Evolutionary conservation across 1,284 basidiomycete genomes (phyloP), one percentile per base, ranked within the genome.

Genomic region (Inonotus obliquus): DNA sequence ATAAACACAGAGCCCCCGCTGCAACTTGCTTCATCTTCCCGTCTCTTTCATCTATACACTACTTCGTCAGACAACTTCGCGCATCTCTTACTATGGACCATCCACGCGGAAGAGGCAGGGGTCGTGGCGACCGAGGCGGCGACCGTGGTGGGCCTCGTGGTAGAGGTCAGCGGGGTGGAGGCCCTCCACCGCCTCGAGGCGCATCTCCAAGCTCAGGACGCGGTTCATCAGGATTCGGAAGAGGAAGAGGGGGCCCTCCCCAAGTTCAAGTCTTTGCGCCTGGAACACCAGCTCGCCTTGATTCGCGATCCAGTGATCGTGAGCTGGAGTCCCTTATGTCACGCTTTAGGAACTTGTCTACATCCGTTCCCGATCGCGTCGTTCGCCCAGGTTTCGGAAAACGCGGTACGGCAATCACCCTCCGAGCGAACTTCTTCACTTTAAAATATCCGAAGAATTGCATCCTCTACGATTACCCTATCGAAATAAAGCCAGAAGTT

Each of bases 351-450:
- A 67, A 68, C 0, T 39, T 73, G 6, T 63, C 73, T 13, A 67
- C 72, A 1, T 63, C 70, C 14, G 61, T 54, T n/a, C 54, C 54
- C 23, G 54, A 60, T 49, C 73, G 56, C 19, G 61, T 56, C 44
- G 51, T 83, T 2, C 82, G 89, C 7, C 87, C 87, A 0, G 84
- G 84, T 0, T 91, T 78, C 65, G 89, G 89, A 7, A 86, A 80
- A 0, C 67, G 73, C 0, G 89, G 89, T 1, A 76, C 63, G 2
- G 62, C 75, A 0, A 79, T 84, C 53, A 78, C 73, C 0, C 71
- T 91, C 6, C 79, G 89, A 0, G 76, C 87, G 41, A 91, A 91
- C 68, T 89, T 89, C 71, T 89, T 89, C 69, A 66, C 85, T 0
- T 69, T 89, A 27, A 78, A 71, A 35, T 70, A 84, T 23, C 79